A percentile compares a stretch with the other conserved stretches of the same genome.
Conservation (phyloP, 768 basidiomycete species). For the Podaxis sp. region DNA sequence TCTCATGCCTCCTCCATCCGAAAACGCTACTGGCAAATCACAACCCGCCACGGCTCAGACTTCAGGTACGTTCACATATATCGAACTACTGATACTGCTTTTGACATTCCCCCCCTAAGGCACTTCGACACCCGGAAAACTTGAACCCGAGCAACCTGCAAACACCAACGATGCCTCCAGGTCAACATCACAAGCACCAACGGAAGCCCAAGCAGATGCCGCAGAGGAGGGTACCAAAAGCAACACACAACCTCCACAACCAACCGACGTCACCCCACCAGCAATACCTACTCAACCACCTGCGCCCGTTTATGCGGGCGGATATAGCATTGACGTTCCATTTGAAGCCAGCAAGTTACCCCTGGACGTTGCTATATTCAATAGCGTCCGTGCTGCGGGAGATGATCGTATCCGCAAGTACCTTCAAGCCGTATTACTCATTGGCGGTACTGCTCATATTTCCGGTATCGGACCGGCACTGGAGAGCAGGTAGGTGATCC, state of each 20-base stretch:
- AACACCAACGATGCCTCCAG: slow-evolving; percentile 3
- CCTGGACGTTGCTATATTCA: slow-evolving; percentile 90
- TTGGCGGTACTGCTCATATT: slow-evolving; percentile 80
- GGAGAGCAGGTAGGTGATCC: slow-evolving; percentile 69
- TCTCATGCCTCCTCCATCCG: slow-evolving; percentile 46
- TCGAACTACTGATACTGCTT: background rate
- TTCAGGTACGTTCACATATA: background rate
- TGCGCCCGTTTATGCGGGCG: slow-evolving; percentile 34
- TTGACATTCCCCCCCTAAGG: background rate
- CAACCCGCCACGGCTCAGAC: slow-evolving; percentile 20
- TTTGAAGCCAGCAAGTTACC: slow-evolving; percentile 89
- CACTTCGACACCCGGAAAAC: slow-evolving; percentile 13
- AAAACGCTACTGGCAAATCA: slow-evolving; percentile 22
- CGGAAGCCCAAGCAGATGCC: slow-evolving; percentile 8
- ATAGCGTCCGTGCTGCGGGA: slow-evolving; percentile 84
- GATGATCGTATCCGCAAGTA: slow-evolving; percentile 91
- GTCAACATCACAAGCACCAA: slow-evolving; percentile 10
- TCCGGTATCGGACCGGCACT: slow-evolving; percentile 84
- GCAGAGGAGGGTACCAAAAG: slow-evolving; percentile 9
- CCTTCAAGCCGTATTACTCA: slow-evolving; percentile 81
- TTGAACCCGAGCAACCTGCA: slow-evolving; percentile 6
- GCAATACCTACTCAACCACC: slow-evolving; percentile 20
- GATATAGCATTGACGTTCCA: slow-evolving; percentile 69
- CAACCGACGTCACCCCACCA: slow-evolving; percentile 18
- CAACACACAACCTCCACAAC: slow-evolving; percentile 18